A percentile compares a stretch with the other conserved stretches of the same genome.
Conservation (phyloP, 1,139 yeast species). For the Arxiozyma slooffiae region DNA sequence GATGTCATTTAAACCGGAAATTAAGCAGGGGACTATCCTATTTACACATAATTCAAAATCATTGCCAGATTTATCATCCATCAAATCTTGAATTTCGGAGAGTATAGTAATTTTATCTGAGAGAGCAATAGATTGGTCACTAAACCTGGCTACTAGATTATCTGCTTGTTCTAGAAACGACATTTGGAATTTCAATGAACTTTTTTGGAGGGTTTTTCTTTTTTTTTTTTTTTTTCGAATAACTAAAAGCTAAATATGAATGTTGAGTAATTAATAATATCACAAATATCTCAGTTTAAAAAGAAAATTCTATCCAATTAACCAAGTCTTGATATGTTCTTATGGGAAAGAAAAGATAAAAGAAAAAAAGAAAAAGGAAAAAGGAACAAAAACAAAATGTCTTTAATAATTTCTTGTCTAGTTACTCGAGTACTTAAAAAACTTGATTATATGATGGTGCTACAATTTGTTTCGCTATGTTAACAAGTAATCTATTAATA, state of each 20-base stretch:
- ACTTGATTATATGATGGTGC: background rate
- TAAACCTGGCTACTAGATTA: constrained; percentile 30
- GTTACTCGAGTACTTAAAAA: background rate
- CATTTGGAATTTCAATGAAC: constrained; percentile 25
- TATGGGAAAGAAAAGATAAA: background rate
- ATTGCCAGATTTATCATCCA: constrained; percentile 66
- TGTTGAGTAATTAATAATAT: background rate
- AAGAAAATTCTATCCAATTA: background rate
- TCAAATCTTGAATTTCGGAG: constrained; percentile 74
- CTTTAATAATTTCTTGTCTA: background rate
- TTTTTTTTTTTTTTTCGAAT: too few relatives aligned
- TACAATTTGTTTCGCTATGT: background rate
- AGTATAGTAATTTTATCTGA: constrained; percentile 31
- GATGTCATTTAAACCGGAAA: constrained; percentile 50
- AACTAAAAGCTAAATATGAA: background rate
- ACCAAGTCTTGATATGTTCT: background rate
- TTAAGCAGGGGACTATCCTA: constrained; percentile 52
- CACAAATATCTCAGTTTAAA: too few relatives aligned
- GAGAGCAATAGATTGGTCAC: constrained; percentile 15
- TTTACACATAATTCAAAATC: constrained; percentile 67
- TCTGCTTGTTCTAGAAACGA: constrained; percentile 37
- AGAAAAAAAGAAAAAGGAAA: background rate
- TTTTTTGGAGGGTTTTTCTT: background rate
- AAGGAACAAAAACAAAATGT: background rate
- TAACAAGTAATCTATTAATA: too few relatives aligned